Evolutionary conservation across 2,329 filamentous ascomycete genomes (phyloP).

Genomic region (Biscogniauxia sp.): DNA sequence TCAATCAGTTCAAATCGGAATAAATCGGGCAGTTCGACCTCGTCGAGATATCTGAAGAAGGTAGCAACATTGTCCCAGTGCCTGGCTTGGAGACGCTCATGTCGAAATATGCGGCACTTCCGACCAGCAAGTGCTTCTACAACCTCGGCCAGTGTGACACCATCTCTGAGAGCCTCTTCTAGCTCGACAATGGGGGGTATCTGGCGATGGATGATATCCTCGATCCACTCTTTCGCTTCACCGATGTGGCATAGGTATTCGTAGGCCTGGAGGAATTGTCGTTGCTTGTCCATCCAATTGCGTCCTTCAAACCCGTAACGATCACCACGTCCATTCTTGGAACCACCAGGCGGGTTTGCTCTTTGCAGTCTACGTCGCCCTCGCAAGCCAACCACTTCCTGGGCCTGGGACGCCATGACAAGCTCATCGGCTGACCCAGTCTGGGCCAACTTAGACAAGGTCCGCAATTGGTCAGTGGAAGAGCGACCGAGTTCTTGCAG

Average conservation of each 20-base stretch:
- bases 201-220: constrained; percentile 43
- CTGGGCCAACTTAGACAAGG: constrained; percentile 79
- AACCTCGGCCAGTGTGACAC: constrained; percentile 90
- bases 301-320: constrained; percentile 73
- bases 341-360: constrained; percentile 51
- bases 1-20: constrained; percentile 98
- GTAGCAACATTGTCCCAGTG: constrained; percentile 98
- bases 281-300: constrained; percentile 99
- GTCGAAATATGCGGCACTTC: constrained; percentile 77
- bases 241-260: constrained; percentile 99
- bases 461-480: constrained; percentile 83
- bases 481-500: constrained; percentile 82
- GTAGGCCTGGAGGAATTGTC: constrained; percentile 94
- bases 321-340: constrained; percentile 42
- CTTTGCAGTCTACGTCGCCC: constrained; percentile 82
- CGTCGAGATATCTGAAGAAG: constrained; percentile 91
- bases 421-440: constrained; percentile 76
- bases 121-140: constrained; percentile 81
- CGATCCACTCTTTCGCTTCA: constrained; percentile 99
- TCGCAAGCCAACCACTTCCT: constrained; percentile 84
- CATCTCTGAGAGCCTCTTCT: constrained; percentile 88
- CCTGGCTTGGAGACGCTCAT: constrained; percentile 82
- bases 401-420: constrained; percentile 69
- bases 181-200: constrained; percentile 92
- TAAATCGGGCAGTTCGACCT: constrained; percentile 88